Evolutionary conservation across 2,329 filamentous ascomycete species (phyloP), one percentile per base, ranked within the genome.

Genomic region (Dothiorella sarmentorum): DNA sequence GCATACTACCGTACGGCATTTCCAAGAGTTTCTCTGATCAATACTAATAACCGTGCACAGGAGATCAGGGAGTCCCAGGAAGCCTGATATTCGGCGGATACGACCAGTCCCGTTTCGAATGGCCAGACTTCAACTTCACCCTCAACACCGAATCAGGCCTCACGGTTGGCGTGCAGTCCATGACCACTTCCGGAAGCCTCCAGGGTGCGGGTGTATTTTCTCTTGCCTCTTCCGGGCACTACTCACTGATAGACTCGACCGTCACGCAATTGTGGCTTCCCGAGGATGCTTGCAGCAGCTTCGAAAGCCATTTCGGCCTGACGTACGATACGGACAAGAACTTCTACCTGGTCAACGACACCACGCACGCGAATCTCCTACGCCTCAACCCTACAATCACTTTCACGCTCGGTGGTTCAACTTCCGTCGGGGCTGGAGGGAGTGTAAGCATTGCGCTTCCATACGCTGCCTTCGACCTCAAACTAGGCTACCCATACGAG

Each of bases 51-150:
- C 3, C 3, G 27, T 20, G 13, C 13, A 26, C 3, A 29, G 17
- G 26, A 11, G 13, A 18, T 63, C 71, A 72, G 49, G 66, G 65
- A 1, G 68, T 69, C 0, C 67, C 68, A 35, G 71, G 69, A 7
- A 74, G 65, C 49, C 65, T 77, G 20, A 69, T 73, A 1, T 61
- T 78, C 4, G 75, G 76, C 15, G 75, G 76, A 5, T 77, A 75
- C 58, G 75, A 78, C 61, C 63, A 67, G 17, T 70, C 69, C 0
- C 70, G 74, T n/a, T 71, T 74, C 60, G 66, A 61, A 20, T 56
- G 66, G 3, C 67, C 68, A 38, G 58, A 60, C 13, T 61, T 68
- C 2, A 61, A 62, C 22, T 70, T 71, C 5, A 26, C 42, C 22
- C 43, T n/a, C 20, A 20, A n/a, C 20, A 1, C 7, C n/a, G 33